Conservation (phyloP, 257 asterid species). For the Nyctanthes arbortristis region DNA sequence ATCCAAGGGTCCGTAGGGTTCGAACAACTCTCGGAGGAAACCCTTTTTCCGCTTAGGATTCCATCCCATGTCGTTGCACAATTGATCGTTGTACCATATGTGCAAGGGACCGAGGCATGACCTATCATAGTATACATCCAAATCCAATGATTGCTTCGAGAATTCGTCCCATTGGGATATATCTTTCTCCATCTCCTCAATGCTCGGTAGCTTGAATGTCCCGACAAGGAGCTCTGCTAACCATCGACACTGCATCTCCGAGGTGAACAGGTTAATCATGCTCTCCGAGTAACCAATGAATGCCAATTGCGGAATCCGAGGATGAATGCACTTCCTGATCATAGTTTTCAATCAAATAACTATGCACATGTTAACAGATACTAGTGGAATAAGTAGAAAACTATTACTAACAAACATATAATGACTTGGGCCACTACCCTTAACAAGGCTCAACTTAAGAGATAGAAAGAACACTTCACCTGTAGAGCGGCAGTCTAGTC, state of each 20-base stretch:
- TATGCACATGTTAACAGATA: too few relatives aligned
- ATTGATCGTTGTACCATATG: conserved; percentile 52
- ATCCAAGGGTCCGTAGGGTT: conserved; percentile 48
- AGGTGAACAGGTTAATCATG: conserved; percentile 38
- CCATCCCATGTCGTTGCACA: conserved; percentile 56
- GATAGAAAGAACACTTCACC: too few relatives aligned
- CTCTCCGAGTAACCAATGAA: conserved; percentile 51
- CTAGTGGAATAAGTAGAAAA: too few relatives aligned
- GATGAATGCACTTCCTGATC: conserved; percentile 47
- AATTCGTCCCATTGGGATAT: too few relatives aligned
- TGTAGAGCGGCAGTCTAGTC: conserved; percentile 38
- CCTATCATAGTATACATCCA: conserved; percentile 30
- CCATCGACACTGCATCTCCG: conserved; percentile 52
- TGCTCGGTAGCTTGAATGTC: conserved; percentile 41
- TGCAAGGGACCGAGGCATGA: conserved; percentile 40
- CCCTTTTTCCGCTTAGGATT: too few relatives aligned
- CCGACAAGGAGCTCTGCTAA: conserved; percentile 44
- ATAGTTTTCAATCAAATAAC: background rate
- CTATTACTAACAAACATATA: too few relatives aligned
- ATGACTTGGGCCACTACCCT: too few relatives aligned
- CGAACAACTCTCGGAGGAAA: too few relatives aligned
- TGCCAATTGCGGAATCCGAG: conserved; percentile 52
- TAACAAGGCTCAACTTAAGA: background rate
- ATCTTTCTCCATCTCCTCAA: conserved; percentile 45
- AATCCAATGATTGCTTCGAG: conserved; percentile 37